A percentile compares a stretch with the other conserved stretches of the same genome.
These are phyloP conservation scores for Cladophialophora chaetospira DNA, from an alignment of 2,329 filamentous ascomycete genomes.

Conservation along the genomic window DNA sequence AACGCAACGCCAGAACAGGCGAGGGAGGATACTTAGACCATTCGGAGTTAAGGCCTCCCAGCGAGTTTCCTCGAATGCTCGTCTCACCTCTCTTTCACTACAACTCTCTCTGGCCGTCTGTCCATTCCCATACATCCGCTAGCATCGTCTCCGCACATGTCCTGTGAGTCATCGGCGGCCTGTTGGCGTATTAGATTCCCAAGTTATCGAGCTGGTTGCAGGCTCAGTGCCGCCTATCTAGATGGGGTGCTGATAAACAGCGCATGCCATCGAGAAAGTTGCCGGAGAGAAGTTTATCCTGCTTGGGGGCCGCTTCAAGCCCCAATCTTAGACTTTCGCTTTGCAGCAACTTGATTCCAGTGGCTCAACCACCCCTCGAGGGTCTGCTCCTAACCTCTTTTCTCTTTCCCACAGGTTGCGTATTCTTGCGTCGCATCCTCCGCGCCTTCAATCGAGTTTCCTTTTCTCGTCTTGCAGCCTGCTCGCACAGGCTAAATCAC, in stretches of 20 bases:
- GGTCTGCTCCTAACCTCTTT: constrained; percentile 1
- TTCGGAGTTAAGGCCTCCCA: constrained; percentile 16
- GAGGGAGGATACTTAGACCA: no score
- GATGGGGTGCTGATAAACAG: constrained; percentile 6
- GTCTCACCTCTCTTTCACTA: not conserved
- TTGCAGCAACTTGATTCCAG: not conserved
- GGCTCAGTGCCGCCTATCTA: not conserved
- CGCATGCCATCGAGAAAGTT: not conserved
- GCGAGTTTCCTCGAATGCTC: not conserved
- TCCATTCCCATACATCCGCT: not conserved
- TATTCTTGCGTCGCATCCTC: no score
- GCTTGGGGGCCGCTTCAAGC: not conserved
- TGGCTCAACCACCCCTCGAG: constrained; percentile 4
- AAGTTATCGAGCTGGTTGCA: not conserved
- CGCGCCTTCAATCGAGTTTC: not conserved
- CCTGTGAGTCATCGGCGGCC: constrained; percentile 15
- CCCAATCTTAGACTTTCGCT: not conserved
- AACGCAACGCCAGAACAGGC: no score
- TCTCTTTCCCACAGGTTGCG: not conserved
- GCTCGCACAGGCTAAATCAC: not conserved
- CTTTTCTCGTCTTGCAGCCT: not conserved
- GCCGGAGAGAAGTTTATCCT: not conserved
- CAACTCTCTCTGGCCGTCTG: no score
- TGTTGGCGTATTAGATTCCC: constrained; percentile 2
- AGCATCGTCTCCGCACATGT: not conserved